Evolutionary conservation across 768 basidiomycete genomes (phyloP), one percentile per base, ranked within the genome.

Genomic region (Pisolithus orientalis): DNA sequence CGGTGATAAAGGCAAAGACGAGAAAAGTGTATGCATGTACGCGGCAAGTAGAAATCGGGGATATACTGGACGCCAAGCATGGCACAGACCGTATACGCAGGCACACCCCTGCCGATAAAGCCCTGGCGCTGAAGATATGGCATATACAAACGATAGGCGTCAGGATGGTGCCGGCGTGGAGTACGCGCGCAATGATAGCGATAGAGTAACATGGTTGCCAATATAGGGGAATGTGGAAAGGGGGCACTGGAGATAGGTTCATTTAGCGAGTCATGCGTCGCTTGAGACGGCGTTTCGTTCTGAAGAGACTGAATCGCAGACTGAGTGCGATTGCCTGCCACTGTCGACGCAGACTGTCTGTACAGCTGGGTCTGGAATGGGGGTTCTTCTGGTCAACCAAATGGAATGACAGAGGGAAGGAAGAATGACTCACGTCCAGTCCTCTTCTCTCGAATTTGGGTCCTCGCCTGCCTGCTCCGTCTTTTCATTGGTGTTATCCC

Each of bases 301-400:
- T 70, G 64, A 84, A 85, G 40, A 85, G 66, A 52, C 73, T 68
- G 59, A 85, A 84, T 40, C 80, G 73, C 29, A 84, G 57, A 52
- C 80, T 67, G 21, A 85, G 74, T 0, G 73, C 64, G 28, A 84
- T 55, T 8, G 82, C 80, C 58, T 83, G 80, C 83, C 84, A 85
- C 52, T 83, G 79, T 8, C 79, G 70, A 51, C 72, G 70, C 40
- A 85, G 65, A 44, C 66, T 69, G 62, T 83, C 72, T 8, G 70
- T 67, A 66, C 84, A 85, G 34, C 80, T 80, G 11, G 84, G 84
- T 3, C 80, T 83, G 57, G 6, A 31, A 32, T 14, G 5, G 39
- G 5, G 14, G n/a, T 21, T 21, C 21, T 21, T 21, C 21, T 21
- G n/a, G 49, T 13, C 17, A 45, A 17, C 14, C 6, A 24, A 38